Evolutionary conservation across 495 filamentous ascomycete genomes (phyloP).

Genomic region (Sabuloglossum arenarium): DNA sequence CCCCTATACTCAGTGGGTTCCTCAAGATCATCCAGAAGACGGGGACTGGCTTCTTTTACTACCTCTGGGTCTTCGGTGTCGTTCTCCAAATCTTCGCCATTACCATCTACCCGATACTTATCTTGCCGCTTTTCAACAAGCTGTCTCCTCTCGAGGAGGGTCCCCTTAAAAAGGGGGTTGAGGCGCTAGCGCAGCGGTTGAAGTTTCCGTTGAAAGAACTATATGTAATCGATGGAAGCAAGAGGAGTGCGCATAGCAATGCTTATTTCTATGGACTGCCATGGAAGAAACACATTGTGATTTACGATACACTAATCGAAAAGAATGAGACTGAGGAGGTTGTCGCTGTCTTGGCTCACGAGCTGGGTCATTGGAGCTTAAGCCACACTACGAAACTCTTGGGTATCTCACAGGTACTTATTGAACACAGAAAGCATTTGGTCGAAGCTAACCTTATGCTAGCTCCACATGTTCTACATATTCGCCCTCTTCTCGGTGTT

Average conservation of each 20-base stretch:
- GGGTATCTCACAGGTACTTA: slow-evolving; percentile 59
- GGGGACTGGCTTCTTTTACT: slow-evolving; percentile 86
- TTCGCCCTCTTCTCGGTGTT: slow-evolving; percentile 93
- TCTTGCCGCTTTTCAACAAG: slow-evolving; percentile 95
- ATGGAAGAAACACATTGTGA: slow-evolving; percentile 99
- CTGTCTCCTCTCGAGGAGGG: slow-evolving; percentile 80
- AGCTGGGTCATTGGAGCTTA: slow-evolving; percentile 90
- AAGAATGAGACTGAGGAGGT: slow-evolving; percentile 83
- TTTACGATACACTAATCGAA: slow-evolving; percentile 93
- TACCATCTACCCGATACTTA: slow-evolving; percentile 86
- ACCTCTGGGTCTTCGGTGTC: slow-evolving; percentile 83
- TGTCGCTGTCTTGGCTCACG: slow-evolving; percentile 83
- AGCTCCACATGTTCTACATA: slow-evolving; percentile 85
- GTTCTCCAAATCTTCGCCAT: slow-evolving; percentile 81
- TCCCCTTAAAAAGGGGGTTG: slow-evolving; percentile 67
- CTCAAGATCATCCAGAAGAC: slow-evolving; percentile 81
- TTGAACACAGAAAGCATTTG: slow-evolving; percentile 12
- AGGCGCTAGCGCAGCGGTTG: slow-evolving; percentile 61
- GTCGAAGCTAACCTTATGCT: slow-evolving; percentile 8
- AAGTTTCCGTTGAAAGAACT: slow-evolving; percentile 82
- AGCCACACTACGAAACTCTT: slow-evolving; percentile 89
- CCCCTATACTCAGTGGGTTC: slow-evolving; percentile 76
- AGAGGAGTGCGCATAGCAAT: slow-evolving; percentile 91
- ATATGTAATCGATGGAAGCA: slow-evolving; percentile 93
- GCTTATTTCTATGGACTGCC: slow-evolving; percentile 96